Conservation (phyloP, 2,329 filamentous ascomycete species). For the Aspergillus fructus region DNA sequence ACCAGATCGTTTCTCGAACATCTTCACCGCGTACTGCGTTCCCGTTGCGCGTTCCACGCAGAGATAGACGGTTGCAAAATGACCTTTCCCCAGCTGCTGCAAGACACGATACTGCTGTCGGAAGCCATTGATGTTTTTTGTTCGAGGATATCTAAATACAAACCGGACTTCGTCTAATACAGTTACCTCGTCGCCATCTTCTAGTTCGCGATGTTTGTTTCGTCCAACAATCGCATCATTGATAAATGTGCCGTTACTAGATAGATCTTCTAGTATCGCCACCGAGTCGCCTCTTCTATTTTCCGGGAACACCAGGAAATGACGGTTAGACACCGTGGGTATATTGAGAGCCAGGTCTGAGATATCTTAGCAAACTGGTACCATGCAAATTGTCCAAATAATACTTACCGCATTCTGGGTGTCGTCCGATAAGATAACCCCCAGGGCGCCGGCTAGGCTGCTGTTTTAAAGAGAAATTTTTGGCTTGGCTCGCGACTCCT, state of each 20-base stretch:
- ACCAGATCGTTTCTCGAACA: slow-evolving; percentile 84
- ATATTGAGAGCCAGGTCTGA: slow-evolving; percentile 71
- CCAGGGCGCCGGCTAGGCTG: slow-evolving; percentile 62
- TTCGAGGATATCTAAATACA: slow-evolving; percentile 85
- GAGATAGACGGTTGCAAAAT: slow-evolving; percentile 91
- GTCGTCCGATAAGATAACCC: slow-evolving; percentile 87
- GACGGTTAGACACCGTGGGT: slow-evolving; percentile 79
- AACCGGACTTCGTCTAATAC: slow-evolving; percentile 83
- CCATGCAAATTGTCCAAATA: neutral
- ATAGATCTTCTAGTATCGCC: slow-evolving; percentile 87
- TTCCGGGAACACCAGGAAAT: slow-evolving; percentile 56
- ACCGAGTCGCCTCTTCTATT: slow-evolving; percentile 57
- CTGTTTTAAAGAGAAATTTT: slow-evolving; percentile 58
- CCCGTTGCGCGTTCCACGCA: slow-evolving; percentile 85
- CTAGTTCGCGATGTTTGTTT: slow-evolving; percentile 84
- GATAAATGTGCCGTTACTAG: slow-evolving; percentile 93
- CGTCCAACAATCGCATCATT: slow-evolving; percentile 88
- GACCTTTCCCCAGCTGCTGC: slow-evolving; percentile 86
- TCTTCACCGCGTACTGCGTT: slow-evolving; percentile 84
- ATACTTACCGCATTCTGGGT: slow-evolving; percentile 84
- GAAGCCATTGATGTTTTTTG: slow-evolving; percentile 72
- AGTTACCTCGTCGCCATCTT: slow-evolving; percentile 87
- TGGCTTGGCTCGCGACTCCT: slow-evolving; percentile 52
- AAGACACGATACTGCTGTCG: slow-evolving; percentile 80
- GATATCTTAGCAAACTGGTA: slow-evolving; percentile 14